A percentile compares a stretch with the other conserved stretches of the same genome.
These are phyloP conservation scores for Exophiala bonariae DNA, from an alignment of 2,329 filamentous ascomycete genomes.

Conservation along the genomic window DNA sequence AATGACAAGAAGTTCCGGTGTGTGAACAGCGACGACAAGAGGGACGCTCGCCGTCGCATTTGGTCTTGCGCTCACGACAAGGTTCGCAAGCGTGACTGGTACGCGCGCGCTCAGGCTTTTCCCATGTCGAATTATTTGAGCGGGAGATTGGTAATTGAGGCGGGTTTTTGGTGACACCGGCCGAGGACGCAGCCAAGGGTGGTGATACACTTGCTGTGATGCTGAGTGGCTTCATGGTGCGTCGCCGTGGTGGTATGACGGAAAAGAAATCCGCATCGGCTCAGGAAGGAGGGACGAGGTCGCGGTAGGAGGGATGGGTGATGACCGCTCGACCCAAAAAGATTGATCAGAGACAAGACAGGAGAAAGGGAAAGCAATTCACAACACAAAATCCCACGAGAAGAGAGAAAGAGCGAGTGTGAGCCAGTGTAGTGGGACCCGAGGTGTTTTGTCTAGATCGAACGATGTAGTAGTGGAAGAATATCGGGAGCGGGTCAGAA, in stretches of 20 bases:
- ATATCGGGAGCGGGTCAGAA: no score
- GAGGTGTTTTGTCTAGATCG: no score
- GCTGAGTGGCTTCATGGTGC: slow-evolving; percentile 9
- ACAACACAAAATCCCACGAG: no score
- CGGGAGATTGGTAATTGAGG: slow-evolving; percentile 10
- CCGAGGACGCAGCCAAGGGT: slow-evolving; percentile 8
- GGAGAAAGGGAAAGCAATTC: no score
- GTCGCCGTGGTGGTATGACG: background rate
- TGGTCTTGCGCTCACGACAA: slow-evolving; percentile 29
- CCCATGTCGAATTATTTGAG: slow-evolving; percentile 19
- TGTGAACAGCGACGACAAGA: slow-evolving; percentile 28
- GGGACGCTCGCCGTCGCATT: slow-evolving; percentile 28
- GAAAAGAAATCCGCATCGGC: background rate
- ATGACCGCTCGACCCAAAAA: no score
- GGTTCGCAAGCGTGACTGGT: slow-evolving; percentile 30
- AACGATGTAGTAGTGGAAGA: no score
- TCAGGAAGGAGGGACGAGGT: background rate
- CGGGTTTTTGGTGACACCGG: slow-evolving; percentile 9
- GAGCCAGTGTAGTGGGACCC: no score
- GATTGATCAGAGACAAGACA: no score
- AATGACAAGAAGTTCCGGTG: slow-evolving; percentile 27
- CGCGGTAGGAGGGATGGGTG: no score
- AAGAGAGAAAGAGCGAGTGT: no score
- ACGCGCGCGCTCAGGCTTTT: slow-evolving; percentile 27
- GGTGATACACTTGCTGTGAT: slow-evolving; percentile 4